Percentiles rank a stretch among this genome's conserved stretches.
Conservation (phyloP, 345 rosid genomes). For the Linum usitatissimum region DNA sequence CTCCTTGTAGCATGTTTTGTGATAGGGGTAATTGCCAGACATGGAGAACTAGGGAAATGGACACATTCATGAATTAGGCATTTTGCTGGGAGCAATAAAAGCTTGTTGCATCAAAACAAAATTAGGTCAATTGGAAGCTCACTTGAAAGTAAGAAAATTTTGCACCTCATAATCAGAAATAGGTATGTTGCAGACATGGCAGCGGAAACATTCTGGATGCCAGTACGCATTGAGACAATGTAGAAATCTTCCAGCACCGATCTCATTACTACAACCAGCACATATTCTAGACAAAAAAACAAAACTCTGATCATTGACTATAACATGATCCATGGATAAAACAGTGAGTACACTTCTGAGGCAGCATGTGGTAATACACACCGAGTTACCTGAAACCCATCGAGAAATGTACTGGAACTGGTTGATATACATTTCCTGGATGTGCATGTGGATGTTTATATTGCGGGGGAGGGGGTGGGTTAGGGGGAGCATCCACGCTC, state of each 20-base stretch:
- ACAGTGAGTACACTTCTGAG: no score
- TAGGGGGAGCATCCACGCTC: constrained; percentile 41
- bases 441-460: constrained; percentile 10
- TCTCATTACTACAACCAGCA: constrained; percentile 25
- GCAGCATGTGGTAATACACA: constrained; percentile 3
- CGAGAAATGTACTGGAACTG: constrained; percentile 40
- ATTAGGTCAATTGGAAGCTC: neutral
- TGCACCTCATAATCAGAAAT: constrained; percentile 25
- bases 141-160: neutral
- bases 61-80: constrained; percentile 11
- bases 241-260: constrained; percentile 26
- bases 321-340: no score
- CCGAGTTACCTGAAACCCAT: constrained; percentile 63
- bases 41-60: constrained; percentile 19
- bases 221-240: constrained; percentile 26
- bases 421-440: constrained; percentile 32
- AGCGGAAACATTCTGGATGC: constrained; percentile 30
- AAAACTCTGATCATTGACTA: neutral
- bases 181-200: constrained; percentile 21
- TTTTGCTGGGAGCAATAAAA: constrained; percentile 3
- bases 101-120: constrained; percentile 10
- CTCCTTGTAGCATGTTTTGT: constrained; percentile 27
- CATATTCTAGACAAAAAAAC: constrained; percentile 13
- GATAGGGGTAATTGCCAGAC: constrained; percentile 23
- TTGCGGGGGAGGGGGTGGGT: constrained; percentile 14